Evolutionary conservation across 768 basidiomycete genomes (phyloP), one percentile per base, ranked within the genome.

Genomic region (Mycena alexandri): DNA sequence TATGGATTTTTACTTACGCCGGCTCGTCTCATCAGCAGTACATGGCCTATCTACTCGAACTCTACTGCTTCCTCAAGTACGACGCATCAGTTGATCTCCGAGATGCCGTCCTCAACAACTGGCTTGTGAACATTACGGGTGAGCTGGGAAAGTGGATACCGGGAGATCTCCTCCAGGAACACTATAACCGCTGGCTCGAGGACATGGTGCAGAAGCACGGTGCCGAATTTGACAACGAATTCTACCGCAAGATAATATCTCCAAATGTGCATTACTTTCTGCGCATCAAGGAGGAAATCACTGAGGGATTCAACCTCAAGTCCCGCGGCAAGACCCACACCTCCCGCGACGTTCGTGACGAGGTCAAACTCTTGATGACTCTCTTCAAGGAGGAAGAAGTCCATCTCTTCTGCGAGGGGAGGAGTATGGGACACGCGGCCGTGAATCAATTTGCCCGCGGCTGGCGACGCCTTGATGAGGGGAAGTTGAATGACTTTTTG

Each of bases 1-100:
- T 61, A 3, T 61, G 50, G 47, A 61, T 61, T 5, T 61, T 61
- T 38, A 51, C 38, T 10, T 61, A 51, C 33, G 60, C 60, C 13
- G 60, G 60, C 3, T 46, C 60, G 5, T 52, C 60, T 4, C 72
- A 77, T 47, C 47, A 60, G 3, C 73, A 75, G 50, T 76, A 76
- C 51, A 58, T 61, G 17, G 57, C 29, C 3, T 78, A 75, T 43
- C 62, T 75, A 2, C 74, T 79, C n/a, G 76, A 77, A 56, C 42
- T 74, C 12, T 74, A 74, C 21, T 68, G 68, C 51, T 29, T 71
- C 17, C 51, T 79, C 2, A 59, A 69, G n/a, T 72, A 76, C 38
- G 75, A 79, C 38, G 62, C 70, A 2, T 71, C 72, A 5, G 17
- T 50, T 14, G 71, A 65, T 13, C 61, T 78, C 1, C 42, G 61